Evolutionary conservation across 768 basidiomycete species (phyloP).

Genomic region (Cytidiella melzeri): DNA sequence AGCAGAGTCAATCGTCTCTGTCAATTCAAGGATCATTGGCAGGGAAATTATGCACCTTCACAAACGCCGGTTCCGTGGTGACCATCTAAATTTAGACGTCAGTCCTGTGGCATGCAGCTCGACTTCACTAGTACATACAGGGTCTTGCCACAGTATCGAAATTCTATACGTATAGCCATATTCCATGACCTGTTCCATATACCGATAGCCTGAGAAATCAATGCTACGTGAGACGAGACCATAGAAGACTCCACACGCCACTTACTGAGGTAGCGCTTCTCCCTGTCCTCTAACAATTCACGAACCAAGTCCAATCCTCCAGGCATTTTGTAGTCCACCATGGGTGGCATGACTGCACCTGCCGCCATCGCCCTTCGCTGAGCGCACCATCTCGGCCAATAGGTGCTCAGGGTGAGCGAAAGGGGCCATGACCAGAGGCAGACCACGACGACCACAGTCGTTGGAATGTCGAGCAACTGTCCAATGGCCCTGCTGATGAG

Average conservation of each 20-base stretch:
- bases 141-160: slow-evolving; percentile 32
- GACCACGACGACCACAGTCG: slow-evolving; percentile 10
- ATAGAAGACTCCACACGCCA: neutral
- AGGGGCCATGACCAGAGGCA: slow-evolving; percentile 16
- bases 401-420: slow-evolving; percentile 9
- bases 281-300: neutral
- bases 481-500: neutral
- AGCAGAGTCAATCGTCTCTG: neutral
- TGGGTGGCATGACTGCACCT: slow-evolving; percentile 13
- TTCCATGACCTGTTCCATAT: slow-evolving; percentile 3
- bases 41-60: slow-evolving; percentile 28
- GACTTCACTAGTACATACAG: slow-evolving; percentile 25
- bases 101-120: too few species aligned
- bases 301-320: slow-evolving; percentile 14
- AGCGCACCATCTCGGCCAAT: slow-evolving; percentile 10
- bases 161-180: slow-evolving; percentile 18
- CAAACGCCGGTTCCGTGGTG: slow-evolving; percentile 42
- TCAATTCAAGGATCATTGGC: neutral
- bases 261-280: slow-evolving; percentile 6
- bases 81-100: slow-evolving; percentile 32
- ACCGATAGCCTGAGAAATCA: neutral
- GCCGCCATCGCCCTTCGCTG: slow-evolving; percentile 7
- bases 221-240: slow-evolving; percentile 3
- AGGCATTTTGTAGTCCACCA: slow-evolving; percentile 8
- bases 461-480: neutral